These are phyloP conservation scores for Mucor mucedo DNA, from an alignment of 371 early-diverging fungal genomes.

Conservation along the genomic window DNA sequence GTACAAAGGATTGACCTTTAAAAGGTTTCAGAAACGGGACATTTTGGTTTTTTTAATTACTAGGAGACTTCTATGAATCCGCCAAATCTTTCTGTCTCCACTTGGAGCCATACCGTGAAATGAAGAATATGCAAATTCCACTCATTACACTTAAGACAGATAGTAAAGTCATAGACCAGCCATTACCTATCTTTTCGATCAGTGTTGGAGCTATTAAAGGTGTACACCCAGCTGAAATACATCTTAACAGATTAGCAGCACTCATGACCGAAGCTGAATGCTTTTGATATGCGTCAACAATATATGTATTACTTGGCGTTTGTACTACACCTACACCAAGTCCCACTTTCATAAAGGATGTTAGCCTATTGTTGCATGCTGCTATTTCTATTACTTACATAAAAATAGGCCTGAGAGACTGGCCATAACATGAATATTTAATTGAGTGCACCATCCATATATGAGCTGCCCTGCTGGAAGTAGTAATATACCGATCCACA, in stretches of 20 bases:
- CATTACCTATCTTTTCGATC: conserved; percentile 43
- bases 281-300: conserved; percentile 46
- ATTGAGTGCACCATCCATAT: conserved; percentile 54
- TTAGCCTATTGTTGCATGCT: neutral
- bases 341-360: conserved; percentile 36
- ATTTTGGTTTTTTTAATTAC: no score
- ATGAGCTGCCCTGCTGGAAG: conserved; percentile 43
- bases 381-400: conserved; percentile 29
- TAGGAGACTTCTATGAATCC: neutral
- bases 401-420: conserved; percentile 44
- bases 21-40: no score
- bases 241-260: conserved; percentile 47
- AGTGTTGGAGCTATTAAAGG: conserved; percentile 49
- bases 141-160: conserved; percentile 33
- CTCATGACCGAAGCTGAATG: conserved; percentile 54
- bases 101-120: conserved; percentile 26
- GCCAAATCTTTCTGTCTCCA: conserved; percentile 14
- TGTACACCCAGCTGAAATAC: conserved; percentile 44
- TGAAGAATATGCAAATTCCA: conserved; percentile 39
- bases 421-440: conserved; percentile 27
- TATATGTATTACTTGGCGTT: conserved; percentile 53
- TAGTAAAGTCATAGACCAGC: conserved; percentile 53
- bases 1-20: no score
- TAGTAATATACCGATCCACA: conserved; percentile 50
- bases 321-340: conserved; percentile 52